Conservation (phyloP, 441 rosid genomes). For the Bruguiera hainesii region DNA sequence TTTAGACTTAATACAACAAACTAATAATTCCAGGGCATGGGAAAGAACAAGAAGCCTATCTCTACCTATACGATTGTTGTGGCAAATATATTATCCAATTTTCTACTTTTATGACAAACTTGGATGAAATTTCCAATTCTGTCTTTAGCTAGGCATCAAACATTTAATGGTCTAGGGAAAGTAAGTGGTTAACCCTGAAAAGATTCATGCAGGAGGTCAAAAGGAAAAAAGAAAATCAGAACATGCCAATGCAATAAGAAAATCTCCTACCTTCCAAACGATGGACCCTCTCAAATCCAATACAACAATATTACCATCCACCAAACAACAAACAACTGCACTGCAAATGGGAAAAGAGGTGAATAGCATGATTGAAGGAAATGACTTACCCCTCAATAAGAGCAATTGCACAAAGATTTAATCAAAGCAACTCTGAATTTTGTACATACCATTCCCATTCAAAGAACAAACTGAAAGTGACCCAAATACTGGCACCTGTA, state of each 20-base stretch:
- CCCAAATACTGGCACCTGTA: slow-evolving; percentile 78
- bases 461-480: slow-evolving; percentile 54
- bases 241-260: not conserved
- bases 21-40: too few relatives aligned
- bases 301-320: slow-evolving; percentile 77
- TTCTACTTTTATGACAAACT: not conserved
- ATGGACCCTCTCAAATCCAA: slow-evolving; percentile 57
- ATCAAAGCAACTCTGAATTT: not conserved
- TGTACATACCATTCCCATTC: slow-evolving; percentile 46
- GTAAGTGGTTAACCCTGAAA: not conserved
- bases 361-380: not conserved
- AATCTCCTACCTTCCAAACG: slow-evolving; percentile 67
- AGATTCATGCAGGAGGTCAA: not conserved
- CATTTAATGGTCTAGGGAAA: too few relatives aligned
- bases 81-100: too few relatives aligned
- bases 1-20: too few relatives aligned
- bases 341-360: slow-evolving; percentile 9
- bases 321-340: slow-evolving; percentile 92
- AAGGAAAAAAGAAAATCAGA: not conserved
- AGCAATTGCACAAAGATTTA: not conserved
- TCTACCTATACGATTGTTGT: too few relatives aligned
- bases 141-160: not conserved
- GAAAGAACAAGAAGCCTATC: too few relatives aligned
- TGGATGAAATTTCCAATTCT: not conserved
- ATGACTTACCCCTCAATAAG: not conserved